A percentile compares a stretch with the other conserved stretches of the same genome.
Conservation (phyloP, 2,329 filamentous ascomycete genomes). For the Trichoderma afroharzianum region DNA sequence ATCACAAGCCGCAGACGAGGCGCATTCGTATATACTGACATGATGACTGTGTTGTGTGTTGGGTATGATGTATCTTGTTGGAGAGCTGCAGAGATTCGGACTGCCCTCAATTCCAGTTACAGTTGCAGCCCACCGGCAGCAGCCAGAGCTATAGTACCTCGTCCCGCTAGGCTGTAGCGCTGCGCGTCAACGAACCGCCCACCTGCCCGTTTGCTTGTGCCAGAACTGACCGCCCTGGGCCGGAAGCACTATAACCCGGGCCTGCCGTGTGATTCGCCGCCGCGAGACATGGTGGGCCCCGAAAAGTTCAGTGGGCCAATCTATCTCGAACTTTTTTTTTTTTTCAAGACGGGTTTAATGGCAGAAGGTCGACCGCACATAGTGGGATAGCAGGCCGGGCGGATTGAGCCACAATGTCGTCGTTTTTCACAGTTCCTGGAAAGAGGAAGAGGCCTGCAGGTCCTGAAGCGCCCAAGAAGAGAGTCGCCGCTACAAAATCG, state of each 20-base stretch:
- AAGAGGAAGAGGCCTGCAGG: conserved; percentile 75
- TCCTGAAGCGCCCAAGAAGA: conserved; percentile 56
- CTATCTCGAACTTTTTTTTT: conserved; percentile 40
- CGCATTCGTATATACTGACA: conserved; percentile 11
- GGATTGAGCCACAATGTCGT: conserved; percentile 64
- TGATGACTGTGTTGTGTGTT: conserved; percentile 13
- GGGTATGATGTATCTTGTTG: conserved; percentile 17
- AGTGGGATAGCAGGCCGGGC: conserved; percentile 22
- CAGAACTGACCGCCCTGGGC: conserved; percentile 30
- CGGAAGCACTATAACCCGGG: conserved; percentile 33
- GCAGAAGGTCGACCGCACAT: conserved; percentile 28
- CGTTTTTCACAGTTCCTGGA: conserved; percentile 89
- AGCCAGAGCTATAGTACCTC: conserved; percentile 14
- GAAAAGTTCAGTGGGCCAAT: conserved; percentile 27
- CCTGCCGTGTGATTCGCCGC: conserved; percentile 25
- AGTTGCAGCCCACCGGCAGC: conserved; percentile 10
- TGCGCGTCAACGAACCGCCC: conserved; percentile 34
- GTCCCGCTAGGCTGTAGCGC: conserved; percentile 35
- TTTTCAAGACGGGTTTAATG: conserved; percentile 22
- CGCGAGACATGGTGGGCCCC: not conserved
- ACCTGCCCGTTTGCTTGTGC: conserved; percentile 30
- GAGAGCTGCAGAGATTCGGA: conserved; percentile 20
- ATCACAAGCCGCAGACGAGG: not conserved
- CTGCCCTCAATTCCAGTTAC: not conserved
- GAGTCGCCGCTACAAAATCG: conserved; percentile 47